Conservation (phyloP, 352 stramenopile genomes). For the Globisporangium sylvaticum region DNA sequence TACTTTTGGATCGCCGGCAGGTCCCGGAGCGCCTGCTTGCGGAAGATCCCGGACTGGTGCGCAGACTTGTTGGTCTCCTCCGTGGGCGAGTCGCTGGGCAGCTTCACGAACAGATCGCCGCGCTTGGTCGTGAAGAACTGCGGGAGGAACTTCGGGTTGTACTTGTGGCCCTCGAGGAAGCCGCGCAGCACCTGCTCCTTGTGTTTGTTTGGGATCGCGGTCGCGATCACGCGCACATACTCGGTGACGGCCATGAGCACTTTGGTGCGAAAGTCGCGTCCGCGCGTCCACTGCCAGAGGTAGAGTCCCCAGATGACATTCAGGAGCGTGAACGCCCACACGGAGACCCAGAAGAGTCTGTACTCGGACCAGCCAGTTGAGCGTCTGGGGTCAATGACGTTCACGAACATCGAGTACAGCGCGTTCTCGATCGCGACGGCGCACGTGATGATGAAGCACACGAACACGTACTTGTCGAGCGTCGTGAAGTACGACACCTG, state of each 20-base stretch:
- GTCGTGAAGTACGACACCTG: constrained; percentile 65
- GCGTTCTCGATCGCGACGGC: constrained; percentile 57
- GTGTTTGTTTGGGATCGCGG: constrained; percentile 12
- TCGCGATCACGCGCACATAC: constrained; percentile 8
- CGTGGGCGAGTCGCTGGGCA: constrained; percentile 16
- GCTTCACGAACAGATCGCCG: constrained; percentile 15
- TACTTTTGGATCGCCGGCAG: constrained; percentile 13
- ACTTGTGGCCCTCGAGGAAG: constrained; percentile 10
- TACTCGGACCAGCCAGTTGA: constrained; percentile 6
- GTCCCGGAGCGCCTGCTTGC: constrained; percentile 6
- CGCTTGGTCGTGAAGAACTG: constrained; percentile 8
- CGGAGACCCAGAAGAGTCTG: constrained; percentile 14
- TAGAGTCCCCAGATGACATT: constrained; percentile 22
- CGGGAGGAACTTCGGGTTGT: constrained; percentile 3
- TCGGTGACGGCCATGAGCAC: constrained; percentile 4
- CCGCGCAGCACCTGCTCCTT: constrained; percentile 14
- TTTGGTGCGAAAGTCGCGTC: background rate
- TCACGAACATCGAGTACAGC: constrained; percentile 31
- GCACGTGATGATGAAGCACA: constrained; percentile 56
- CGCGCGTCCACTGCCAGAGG: background rate
- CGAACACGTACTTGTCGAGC: constrained; percentile 29
- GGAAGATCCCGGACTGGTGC: constrained; percentile 3
- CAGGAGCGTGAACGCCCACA: constrained; percentile 23
- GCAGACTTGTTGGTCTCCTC: constrained; percentile 3
- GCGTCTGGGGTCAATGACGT: background rate